Evolutionary conservation across 2,329 filamentous ascomycete species (phyloP).

Genomic region (Diplocarpon rosae): DNA sequence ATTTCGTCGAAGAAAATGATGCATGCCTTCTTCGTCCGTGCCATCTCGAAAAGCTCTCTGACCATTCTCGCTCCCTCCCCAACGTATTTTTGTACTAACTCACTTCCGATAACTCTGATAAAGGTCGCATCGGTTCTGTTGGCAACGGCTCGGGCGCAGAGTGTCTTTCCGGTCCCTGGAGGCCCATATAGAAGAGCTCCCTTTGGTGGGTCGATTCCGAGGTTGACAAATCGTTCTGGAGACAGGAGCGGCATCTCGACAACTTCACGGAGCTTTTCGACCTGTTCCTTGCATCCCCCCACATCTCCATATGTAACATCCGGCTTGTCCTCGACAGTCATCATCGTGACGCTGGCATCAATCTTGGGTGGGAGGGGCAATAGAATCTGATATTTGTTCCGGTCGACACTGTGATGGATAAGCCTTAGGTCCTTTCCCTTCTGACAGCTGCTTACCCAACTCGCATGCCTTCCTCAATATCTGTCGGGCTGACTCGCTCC

Average conservation of each 20-base stretch:
- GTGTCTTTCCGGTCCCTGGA: constrained; percentile 96
- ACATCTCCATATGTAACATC: constrained; percentile 99
- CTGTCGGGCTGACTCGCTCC: constrained; percentile 91
- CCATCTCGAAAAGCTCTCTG: constrained; percentile 98
- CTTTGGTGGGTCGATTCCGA: constrained; percentile 98
- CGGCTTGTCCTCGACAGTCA: constrained; percentile 99
- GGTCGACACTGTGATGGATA: constrained; percentile 55
- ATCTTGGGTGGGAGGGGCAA: constrained; percentile 95
- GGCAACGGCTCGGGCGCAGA: constrained; percentile 92
- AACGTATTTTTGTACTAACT: constrained; percentile 97
- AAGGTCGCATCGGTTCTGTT: constrained; percentile 98
- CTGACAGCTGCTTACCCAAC: constrained; percentile 51
- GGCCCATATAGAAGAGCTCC: constrained; percentile 93
- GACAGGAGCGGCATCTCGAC: constrained; percentile 97
- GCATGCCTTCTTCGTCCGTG: constrained; percentile 96
- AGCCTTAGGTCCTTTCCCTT: constrained; percentile 11
- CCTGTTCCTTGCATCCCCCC: constrained; percentile 97
- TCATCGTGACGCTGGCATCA: constrained; percentile 98
- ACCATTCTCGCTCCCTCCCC: constrained; percentile 98
- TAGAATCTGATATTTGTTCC: constrained; percentile 99
- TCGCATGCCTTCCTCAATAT: constrained; percentile 99
- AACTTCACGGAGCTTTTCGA: constrained; percentile 96
- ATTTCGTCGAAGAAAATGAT: constrained; percentile 99
- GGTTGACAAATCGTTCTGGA: constrained; percentile 91
- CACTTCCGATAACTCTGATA: constrained; percentile 95